Base-by-base conservation (phyloP, 495 filamentous ascomycete species). In the Penicillium cosmopolitanum region DNA sequence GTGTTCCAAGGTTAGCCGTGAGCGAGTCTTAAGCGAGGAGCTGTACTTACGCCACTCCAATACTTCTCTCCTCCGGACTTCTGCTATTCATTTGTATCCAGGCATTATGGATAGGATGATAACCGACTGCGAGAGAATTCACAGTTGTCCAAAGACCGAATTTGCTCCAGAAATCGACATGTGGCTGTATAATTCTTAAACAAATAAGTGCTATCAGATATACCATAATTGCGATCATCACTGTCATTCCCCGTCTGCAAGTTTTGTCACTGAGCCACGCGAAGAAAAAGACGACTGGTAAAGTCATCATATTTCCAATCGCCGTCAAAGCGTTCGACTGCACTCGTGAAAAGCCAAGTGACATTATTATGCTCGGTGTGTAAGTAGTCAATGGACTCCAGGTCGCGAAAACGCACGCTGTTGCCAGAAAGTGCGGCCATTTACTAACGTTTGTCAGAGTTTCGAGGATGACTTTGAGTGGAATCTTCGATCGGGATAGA, bases 321-420 rank as follows among this genome's bases (percentile, higher is more conserved):
- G 76, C 76, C 9, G 67, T 59, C 7, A 80, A 44, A 15, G 72
- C 69, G 50, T 78, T 78, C 5, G 73, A 62, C 42, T 63, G 19
- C 5, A 74, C 55, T 10, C 70, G 43, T 1, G 53, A 25, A 53
- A 77, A 74, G 0, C 77, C 76, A 1, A 77, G 65, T 0, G 66
- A 62, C 64, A 72, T 65, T 9, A 77, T 66, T 0, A 78, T 69
- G 16, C 62, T 73, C 1, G 77, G 77, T 2, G 74, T 73, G 54
- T 78, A 79, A 0, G 74, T 74, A 25, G 66, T 69, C 0, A 78
- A 55, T 0, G 76, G 70, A 42, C 70, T 67, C 67, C 69, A 72
- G 1, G 77, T 76, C 1, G 73, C 63, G 31, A 77, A 72, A 1
- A 74, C 71, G 46, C 66, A 70, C 0, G 70, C 66, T 0, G 75